phyloP scores from a whole-genome alignment of 2,329 filamentous ascomycete genomes.

The Allantophomopsis cytisporea region DNA sequence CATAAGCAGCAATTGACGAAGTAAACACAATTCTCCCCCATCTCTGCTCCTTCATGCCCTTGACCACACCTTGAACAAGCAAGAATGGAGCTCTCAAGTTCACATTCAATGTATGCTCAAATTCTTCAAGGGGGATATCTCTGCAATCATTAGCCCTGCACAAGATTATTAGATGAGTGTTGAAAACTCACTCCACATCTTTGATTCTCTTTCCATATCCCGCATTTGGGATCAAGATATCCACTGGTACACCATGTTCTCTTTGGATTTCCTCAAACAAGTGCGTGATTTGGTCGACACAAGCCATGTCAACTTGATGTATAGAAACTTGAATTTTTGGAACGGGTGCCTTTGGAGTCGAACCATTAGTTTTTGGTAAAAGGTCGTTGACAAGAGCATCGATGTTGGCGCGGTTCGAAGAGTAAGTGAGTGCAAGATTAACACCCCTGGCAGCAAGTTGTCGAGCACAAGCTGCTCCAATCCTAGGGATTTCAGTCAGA shows the following conservation, averaged over 20 bases:
- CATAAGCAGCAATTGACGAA: slow-evolving; percentile 10
- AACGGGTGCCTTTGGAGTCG: slow-evolving; percentile 9
- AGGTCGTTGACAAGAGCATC: slow-evolving; percentile 23
- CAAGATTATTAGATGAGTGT: neutral
- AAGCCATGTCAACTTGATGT: slow-evolving; percentile 44
- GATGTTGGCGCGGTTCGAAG: slow-evolving; percentile 25
- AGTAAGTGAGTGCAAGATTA: slow-evolving; percentile 46
- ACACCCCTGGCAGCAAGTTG: slow-evolving; percentile 36
- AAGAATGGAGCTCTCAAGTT: slow-evolving; percentile 14
- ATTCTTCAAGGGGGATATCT: slow-evolving; percentile 14
- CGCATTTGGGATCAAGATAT: slow-evolving; percentile 55
- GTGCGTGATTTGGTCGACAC: slow-evolving; percentile 33
- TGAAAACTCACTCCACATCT: slow-evolving; percentile 7
- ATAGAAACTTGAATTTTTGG: slow-evolving; percentile 30
- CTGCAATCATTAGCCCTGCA: neutral
- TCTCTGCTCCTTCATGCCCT: slow-evolving; percentile 24
- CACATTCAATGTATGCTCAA: slow-evolving; percentile 13
- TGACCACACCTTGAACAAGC: slow-evolving; percentile 11
- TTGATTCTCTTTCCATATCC: slow-evolving; percentile 48
- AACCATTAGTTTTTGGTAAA: slow-evolving; percentile 14
- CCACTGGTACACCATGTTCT: slow-evolving; percentile 34
- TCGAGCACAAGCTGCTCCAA: slow-evolving; percentile 42
- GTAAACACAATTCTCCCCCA: slow-evolving; percentile 14
- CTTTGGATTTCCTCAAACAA: slow-evolving; percentile 40
- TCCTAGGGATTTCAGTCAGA: slow-evolving; percentile 23